phyloP scores from a whole-genome alignment of 2,329 filamentous ascomycete genomes.

The Macrophomina tecta region DNA sequence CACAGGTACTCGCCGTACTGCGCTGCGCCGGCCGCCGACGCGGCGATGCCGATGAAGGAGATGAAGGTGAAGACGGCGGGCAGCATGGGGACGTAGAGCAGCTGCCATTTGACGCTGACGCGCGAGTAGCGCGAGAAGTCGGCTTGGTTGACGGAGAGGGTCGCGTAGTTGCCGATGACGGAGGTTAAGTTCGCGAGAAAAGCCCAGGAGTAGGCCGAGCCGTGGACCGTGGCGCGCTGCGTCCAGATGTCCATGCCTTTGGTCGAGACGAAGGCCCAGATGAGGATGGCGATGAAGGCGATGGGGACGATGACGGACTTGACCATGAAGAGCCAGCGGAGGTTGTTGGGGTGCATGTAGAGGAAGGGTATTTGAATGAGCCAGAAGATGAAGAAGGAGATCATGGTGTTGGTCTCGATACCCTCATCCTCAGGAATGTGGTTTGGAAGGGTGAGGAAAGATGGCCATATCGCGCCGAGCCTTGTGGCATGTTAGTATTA shows the following conservation, averaged over 20 bases:
- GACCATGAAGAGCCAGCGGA: conserved; percentile 60
- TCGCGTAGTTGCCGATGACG: conserved; percentile 59
- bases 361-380: conserved; percentile 60
- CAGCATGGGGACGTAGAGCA: conserved; percentile 58
- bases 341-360: conserved; percentile 61
- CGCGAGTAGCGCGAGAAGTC: conserved; percentile 63
- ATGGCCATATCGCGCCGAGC: conserved; percentile 64
- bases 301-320: conserved; percentile 58
- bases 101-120: conserved; percentile 55
- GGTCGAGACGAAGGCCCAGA: conserved; percentile 65
- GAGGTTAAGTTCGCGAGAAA: conserved; percentile 58
- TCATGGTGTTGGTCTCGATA: conserved; percentile 62
- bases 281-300: conserved; percentile 67
- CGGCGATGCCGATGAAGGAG: conserved; percentile 63
- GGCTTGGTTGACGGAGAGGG: conserved; percentile 60
- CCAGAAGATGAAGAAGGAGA: conserved; percentile 66
- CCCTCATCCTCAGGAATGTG: conserved; percentile 57
- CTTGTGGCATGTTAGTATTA: conserved; percentile 25
- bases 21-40: conserved; percentile 60
- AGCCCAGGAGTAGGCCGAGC: conserved; percentile 60
- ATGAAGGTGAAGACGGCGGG: conserved; percentile 62
- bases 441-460: conserved; percentile 60
- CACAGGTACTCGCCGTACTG: conserved; percentile 56
- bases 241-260: conserved; percentile 58
- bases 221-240: conserved; percentile 53